Percentiles rank a stretch among this genome's conserved stretches.
These are phyloP conservation scores for Mycena polygramma DNA, from an alignment of 768 basidiomycete species.

Conservation along the genomic window DNA sequence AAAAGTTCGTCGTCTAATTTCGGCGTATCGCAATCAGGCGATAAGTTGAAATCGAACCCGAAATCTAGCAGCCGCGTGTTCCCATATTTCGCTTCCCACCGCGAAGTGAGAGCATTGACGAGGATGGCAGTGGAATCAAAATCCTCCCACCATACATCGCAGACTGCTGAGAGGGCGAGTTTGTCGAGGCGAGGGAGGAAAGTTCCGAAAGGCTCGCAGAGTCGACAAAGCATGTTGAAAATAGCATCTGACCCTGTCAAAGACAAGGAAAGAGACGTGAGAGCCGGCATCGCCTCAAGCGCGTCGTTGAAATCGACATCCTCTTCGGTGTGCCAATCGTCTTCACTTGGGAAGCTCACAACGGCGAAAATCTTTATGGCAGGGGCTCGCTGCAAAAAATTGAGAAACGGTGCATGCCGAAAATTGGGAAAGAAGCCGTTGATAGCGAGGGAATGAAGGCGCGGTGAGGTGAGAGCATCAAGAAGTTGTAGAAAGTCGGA, in stretches of 20 bases:
- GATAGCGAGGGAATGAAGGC: not conserved
- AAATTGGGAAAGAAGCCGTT: not conserved
- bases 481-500: not conserved
- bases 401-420: not conserved
- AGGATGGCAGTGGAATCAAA: not conserved
- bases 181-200: conserved; percentile 9
- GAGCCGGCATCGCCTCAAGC: not conserved
- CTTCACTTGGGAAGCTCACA: too few relatives aligned
- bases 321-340: too few relatives aligned
- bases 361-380: too few relatives aligned
- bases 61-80: conserved; percentile 4
- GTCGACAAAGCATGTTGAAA: not conserved
- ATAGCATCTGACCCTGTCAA: not conserved
- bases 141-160: not conserved
- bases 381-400: not conserved
- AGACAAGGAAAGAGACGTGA: not conserved
- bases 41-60: not conserved
- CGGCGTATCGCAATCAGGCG: too few relatives aligned
- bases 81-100: not conserved
- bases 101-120: not conserved
- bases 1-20: not conserved
- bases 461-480: not conserved
- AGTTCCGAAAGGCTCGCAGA: not conserved
- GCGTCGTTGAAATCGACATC: not conserved
- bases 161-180: not conserved